These are phyloP conservation scores for Pleurotus cornucopiae DNA, from an alignment of 768 basidiomycete species.

Conservation along the genomic window DNA sequence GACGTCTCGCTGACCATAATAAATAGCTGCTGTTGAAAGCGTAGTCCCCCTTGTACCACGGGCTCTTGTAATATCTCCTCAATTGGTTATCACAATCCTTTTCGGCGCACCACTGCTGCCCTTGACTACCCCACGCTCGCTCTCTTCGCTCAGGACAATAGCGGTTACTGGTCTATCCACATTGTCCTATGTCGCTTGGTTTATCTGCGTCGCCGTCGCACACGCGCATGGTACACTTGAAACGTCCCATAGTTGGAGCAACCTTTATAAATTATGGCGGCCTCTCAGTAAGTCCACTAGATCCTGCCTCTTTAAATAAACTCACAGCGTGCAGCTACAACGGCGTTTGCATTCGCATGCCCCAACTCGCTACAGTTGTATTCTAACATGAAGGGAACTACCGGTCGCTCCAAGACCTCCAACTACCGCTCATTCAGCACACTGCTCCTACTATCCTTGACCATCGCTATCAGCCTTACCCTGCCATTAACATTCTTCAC, in stretches of 20 bases:
- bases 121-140: slow-evolving; percentile 49
- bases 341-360: slow-evolving; percentile 64
- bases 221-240: slow-evolving; percentile 43
- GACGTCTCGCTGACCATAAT: not conserved
- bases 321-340: slow-evolving; percentile 36
- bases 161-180: slow-evolving; percentile 60
- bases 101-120: slow-evolving; percentile 43
- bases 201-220: slow-evolving; percentile 48
- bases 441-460: slow-evolving; percentile 47
- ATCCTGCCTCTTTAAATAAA: slow-evolving; percentile 6
- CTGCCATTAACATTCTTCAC: slow-evolving; percentile 57
- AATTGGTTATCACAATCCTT: slow-evolving; percentile 33
- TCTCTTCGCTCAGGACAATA: slow-evolving; percentile 49
- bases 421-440: slow-evolving; percentile 54
- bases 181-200: slow-evolving; percentile 57
- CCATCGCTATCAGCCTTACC: slow-evolving; percentile 43
- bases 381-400: slow-evolving; percentile 47
- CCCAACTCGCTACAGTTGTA: slow-evolving; percentile 64
- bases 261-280: slow-evolving; percentile 54
- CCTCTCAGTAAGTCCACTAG: slow-evolving; percentile 48
- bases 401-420: slow-evolving; percentile 39
- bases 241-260: slow-evolving; percentile 29
- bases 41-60: slow-evolving; percentile 45
- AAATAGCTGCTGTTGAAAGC: slow-evolving; percentile 44
- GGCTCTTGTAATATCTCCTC: slow-evolving; percentile 26